Conservation (phyloP, 2,329 filamentous ascomycete genomes). For the Scedosporium apiospermum region DNA sequence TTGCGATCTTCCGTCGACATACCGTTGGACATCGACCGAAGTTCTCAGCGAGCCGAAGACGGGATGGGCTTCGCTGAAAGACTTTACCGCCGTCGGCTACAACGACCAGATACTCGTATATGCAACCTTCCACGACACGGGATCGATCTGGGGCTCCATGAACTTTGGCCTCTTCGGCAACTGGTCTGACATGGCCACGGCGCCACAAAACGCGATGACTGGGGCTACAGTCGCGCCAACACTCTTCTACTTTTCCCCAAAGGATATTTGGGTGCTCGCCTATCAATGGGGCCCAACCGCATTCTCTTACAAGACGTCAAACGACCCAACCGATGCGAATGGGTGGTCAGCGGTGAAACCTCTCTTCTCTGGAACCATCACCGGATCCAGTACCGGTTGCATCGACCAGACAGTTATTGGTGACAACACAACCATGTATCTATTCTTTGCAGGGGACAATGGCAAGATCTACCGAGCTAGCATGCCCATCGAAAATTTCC, state of each 20-base stretch:
- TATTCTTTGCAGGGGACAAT: slow-evolving; percentile 61
- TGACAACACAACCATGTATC: slow-evolving; percentile 51
- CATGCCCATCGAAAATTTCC: slow-evolving; percentile 55
- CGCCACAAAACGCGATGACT: slow-evolving; percentile 41
- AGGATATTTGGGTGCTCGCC: slow-evolving; percentile 54
- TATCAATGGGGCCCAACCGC: slow-evolving; percentile 53
- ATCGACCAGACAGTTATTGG: slow-evolving; percentile 59
- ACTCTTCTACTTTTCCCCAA: slow-evolving; percentile 53
- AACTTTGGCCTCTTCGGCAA: slow-evolving; percentile 44
- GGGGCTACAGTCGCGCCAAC: slow-evolving; percentile 45
- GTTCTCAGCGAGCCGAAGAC: slow-evolving; percentile 40
- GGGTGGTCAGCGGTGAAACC: slow-evolving; percentile 44
- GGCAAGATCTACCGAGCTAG: slow-evolving; percentile 55
- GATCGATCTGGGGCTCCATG: slow-evolving; percentile 45
- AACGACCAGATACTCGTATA: slow-evolving; percentile 54
- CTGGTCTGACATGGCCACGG: slow-evolving; percentile 41
- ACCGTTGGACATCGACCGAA: slow-evolving; percentile 43
- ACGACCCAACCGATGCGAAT: slow-evolving; percentile 45
- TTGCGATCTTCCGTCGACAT: slow-evolving; percentile 45
- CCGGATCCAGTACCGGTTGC: slow-evolving; percentile 37
- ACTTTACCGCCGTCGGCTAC: slow-evolving; percentile 47
- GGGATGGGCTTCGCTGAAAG: slow-evolving; percentile 51
- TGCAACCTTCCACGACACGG: slow-evolving; percentile 35
- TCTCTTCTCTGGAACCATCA: slow-evolving; percentile 47
- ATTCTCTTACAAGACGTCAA: slow-evolving; percentile 52